Percentiles rank a stretch among this genome's conserved stretches.
phyloP scores from a whole-genome alignment of 2,329 filamentous ascomycete species.

The Neofusicoccum laricinum region DNA sequence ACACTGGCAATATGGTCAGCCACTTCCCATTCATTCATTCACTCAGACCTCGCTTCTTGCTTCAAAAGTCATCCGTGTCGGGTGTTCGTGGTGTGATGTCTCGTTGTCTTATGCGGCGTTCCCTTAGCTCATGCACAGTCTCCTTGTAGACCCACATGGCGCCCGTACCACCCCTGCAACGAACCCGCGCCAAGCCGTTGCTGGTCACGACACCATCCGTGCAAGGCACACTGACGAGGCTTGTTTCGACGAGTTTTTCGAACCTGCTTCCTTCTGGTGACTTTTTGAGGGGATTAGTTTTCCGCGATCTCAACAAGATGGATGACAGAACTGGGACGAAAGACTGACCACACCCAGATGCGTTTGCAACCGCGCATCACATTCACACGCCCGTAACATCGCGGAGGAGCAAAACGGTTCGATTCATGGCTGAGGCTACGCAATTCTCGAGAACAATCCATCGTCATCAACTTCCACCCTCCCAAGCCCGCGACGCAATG shows the following conservation, averaged over 20 bases:
- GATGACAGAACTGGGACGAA: not conserved
- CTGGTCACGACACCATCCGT: not conserved
- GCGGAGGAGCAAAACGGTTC: not conserved
- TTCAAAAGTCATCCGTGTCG: not conserved
- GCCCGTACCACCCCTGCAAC: not conserved
- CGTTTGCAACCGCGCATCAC: not conserved
- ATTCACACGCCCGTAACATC: not conserved
- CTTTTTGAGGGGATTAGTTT: not conserved
- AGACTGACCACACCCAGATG: not conserved
- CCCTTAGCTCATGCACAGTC: slow-evolving; percentile 9
- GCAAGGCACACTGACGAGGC: not conserved
- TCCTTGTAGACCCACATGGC: slow-evolving; percentile 2
- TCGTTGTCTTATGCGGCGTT: not conserved
- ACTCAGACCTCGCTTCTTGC: not conserved
- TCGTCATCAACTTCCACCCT: no score
- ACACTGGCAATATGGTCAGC: not conserved
- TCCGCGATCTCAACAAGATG: not conserved
- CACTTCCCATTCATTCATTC: not conserved
- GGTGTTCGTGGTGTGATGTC: slow-evolving; percentile 16
- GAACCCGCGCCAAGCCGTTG: not conserved
- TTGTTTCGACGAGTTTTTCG: not conserved
- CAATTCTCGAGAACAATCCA: not conserved
- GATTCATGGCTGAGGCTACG: not conserved
- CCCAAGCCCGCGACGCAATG: no score
- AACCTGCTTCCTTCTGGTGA: not conserved